Conservation (phyloP, 73 alveolate species). For the Uronychia binucleata region DNA sequence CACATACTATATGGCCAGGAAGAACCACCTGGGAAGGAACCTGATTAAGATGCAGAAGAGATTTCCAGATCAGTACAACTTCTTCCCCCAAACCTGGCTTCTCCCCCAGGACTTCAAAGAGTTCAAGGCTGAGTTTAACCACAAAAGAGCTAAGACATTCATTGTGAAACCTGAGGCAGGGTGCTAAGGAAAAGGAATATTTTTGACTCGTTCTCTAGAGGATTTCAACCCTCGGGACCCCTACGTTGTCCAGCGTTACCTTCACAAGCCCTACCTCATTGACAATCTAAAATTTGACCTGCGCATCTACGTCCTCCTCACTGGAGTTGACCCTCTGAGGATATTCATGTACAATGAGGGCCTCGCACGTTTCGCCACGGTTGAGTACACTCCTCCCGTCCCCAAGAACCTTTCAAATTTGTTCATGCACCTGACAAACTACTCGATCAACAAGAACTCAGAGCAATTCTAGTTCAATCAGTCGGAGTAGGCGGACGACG, state of each 20-base stretch:
- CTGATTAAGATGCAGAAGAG: slow-evolving; percentile 69
- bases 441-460: slow-evolving; percentile 72
- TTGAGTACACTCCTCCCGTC: slow-evolving; percentile 63
- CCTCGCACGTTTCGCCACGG: slow-evolving; percentile 88
- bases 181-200: slow-evolving; percentile 71
- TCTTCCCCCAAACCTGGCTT: slow-evolving; percentile 87
- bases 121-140: slow-evolving; percentile 58
- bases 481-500: slow-evolving; percentile 20
- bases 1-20: slow-evolving; percentile 72
- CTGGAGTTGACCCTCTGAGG: slow-evolving; percentile 78
- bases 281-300: slow-evolving; percentile 83
- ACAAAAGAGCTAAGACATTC: slow-evolving; percentile 56
- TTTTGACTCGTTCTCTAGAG: slow-evolving; percentile 42
- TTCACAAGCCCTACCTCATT: slow-evolving; percentile 73
- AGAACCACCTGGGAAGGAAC: slow-evolving; percentile 74
- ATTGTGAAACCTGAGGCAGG: slow-evolving; percentile 81
- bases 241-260: slow-evolving; percentile 70
- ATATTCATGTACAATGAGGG: slow-evolving; percentile 81
- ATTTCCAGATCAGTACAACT: slow-evolving; percentile 73
- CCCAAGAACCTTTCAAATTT: slow-evolving; percentile 46
- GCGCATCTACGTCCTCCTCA: slow-evolving; percentile 81
- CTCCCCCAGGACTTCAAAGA: slow-evolving; percentile 77
- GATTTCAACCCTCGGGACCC: slow-evolving; percentile 18
- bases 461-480: slow-evolving; percentile 10
- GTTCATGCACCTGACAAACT: slow-evolving; percentile 83